Evolutionary conservation across 331 rosid genomes (phyloP), one percentile per base, ranked within the genome.

Genomic region (Malus hybrid): DNA sequence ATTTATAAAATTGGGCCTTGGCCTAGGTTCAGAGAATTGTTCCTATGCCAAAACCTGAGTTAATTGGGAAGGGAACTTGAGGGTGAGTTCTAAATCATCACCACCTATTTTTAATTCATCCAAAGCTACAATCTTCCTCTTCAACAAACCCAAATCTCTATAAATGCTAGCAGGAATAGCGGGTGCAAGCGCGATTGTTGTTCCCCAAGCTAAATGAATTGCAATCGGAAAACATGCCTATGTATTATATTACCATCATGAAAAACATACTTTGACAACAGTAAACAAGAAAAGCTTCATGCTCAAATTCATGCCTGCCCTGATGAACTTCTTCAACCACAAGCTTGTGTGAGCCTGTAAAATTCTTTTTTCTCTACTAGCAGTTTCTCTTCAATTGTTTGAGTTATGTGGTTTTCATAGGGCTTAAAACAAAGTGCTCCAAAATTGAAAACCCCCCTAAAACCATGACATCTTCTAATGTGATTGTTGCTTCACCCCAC

Each of bases 401-500:
- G 72, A 67, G 27, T 5, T 74, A 82, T 39, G 8, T 1, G 44
- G 59, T 48, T 61, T 56, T 54, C 7, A 80, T 74, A 28, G 73
- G 46, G 0, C 18, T 65, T 8, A 59, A 10, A 46, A 85, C 72
- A 4, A 72, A 24, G 24, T 24, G 24, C 24, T 24, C 24, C 24
- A 24, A 24, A 24, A 24, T 24, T 1, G 1, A 24, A 24, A 24
- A 24, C 24, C 33, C 28, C 3, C 93, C 96, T 6, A 70, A 1
- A 50, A 88, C 62, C 5, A 83, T 81, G 1, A 82, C 33, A 67
- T 90, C 96, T 22, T 90, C 91, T 18, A 90, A 64, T 0, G 93
- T 89, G 10, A 89, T 72, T 0, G 90, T 83, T 24, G 87, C 88
- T 80, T 89, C 90, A 13, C 83, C 91, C 88, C 89, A 89, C 1